These are phyloP conservation scores for Mortierella hygrophila DNA, from an alignment of 192 early-diverging fungal genomes.

Conservation along the genomic window DNA sequence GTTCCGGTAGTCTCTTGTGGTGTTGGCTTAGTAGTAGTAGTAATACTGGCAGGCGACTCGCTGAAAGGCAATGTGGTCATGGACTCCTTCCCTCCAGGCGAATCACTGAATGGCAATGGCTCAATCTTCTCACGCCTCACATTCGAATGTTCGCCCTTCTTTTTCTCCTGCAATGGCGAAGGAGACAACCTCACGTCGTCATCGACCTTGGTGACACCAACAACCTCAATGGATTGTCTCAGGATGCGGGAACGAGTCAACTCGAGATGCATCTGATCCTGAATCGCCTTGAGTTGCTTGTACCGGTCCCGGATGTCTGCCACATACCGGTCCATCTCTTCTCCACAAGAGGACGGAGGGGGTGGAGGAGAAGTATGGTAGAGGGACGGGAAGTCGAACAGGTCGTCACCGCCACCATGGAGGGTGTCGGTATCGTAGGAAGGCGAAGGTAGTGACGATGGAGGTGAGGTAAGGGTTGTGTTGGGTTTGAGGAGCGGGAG, in stretches of 20 bases:
- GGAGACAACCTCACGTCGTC: neutral
- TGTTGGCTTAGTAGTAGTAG: neutral
- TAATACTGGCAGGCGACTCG: neutral
- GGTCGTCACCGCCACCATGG: neutral
- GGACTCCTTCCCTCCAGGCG: too few relatives aligned
- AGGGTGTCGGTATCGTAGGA: neutral
- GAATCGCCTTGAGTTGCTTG: conserved; percentile 23
- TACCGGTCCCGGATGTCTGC: conserved; percentile 17
- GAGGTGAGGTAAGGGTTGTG: neutral
- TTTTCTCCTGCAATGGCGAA: neutral
- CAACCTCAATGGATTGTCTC: neutral
- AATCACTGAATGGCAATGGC: too few relatives aligned
- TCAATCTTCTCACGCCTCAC: neutral
- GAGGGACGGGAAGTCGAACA: neutral
- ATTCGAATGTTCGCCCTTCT: neutral
- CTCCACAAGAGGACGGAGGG: neutral
- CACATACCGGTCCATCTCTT: neutral
- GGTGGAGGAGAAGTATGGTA: neutral
- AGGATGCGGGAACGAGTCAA: conserved; percentile 17
- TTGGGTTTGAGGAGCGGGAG: neutral
- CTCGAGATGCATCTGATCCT: conserved; percentile 33
- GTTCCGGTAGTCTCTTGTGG: neutral
- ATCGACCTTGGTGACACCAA: neutral
- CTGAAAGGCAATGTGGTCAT: too few relatives aligned
- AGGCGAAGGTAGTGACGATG: neutral